Evolutionary conservation across 225 moss, liverwort and hornwort species (phyloP).

Genomic region (Asterella californica): DNA sequence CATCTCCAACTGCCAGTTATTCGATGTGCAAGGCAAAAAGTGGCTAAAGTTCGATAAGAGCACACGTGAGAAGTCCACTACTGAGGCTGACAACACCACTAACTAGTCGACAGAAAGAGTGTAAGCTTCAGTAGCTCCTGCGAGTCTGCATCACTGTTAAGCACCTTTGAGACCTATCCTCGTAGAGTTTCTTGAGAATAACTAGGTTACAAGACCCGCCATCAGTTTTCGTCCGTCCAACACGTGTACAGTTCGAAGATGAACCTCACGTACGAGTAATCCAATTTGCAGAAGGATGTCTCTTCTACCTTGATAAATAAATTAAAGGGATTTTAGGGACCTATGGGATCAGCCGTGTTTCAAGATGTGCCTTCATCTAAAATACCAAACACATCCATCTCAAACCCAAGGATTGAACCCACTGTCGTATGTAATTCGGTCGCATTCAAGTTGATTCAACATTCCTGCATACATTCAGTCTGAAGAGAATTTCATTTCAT

Average conservation of each 20-base stretch:
- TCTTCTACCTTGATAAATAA: no score
- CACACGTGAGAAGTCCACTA: constrained; percentile 5
- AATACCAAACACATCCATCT: no score
- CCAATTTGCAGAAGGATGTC: no score
- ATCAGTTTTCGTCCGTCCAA: no score
- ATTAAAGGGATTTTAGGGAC: no score
- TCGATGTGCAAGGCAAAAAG: constrained; percentile 57
- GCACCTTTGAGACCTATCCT: neutral
- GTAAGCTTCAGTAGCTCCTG: neutral
- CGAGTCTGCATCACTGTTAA: neutral
- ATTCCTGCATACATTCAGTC: no score
- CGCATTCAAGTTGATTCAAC: no score
- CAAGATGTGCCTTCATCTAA: no score
- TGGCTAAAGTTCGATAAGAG: constrained; percentile 72
- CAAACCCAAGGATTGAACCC: no score
- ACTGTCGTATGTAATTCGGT: no score
- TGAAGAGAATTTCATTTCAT: no score
- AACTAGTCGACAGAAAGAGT: neutral
- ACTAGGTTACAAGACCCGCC: neutral
- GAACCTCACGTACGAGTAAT: neutral
- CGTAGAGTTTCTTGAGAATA: neutral
- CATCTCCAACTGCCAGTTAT: constrained; percentile 70
- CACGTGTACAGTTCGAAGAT: neutral
- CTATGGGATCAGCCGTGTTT: no score
- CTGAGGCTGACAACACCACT: neutral